Evolutionary conservation across 306 rosid species (phyloP).

Genomic region (Citrullus amarus): DNA sequence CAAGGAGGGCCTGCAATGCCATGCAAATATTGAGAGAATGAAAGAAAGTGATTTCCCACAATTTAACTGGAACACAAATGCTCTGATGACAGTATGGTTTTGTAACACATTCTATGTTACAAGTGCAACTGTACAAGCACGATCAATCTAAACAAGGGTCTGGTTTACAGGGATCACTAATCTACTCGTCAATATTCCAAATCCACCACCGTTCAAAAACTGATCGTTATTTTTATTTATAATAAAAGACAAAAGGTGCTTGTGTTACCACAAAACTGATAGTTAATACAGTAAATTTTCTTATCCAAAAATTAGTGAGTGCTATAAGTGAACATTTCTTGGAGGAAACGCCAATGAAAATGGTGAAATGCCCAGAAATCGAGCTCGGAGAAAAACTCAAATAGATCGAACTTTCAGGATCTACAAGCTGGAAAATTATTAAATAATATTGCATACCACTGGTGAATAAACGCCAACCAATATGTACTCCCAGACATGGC

Average conservation of each 20-base stretch:
- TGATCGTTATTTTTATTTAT: background rate
- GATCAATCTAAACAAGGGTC: background rate
- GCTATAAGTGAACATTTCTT: background rate
- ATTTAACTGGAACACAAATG: background rate
- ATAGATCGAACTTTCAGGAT: background rate
- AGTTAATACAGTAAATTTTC: background rate
- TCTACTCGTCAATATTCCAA: background rate
- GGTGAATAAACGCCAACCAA: slow-evolving; percentile 67
- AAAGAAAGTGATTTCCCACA: background rate
- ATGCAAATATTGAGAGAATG: slow-evolving; percentile 17
- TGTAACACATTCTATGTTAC: background rate
- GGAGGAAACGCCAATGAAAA: background rate
- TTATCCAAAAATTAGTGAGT: background rate
- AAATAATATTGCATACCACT: slow-evolving; percentile 38
- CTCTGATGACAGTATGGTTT: background rate
- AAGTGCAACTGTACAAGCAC: background rate
- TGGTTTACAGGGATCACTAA: background rate
- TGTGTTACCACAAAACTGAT: background rate
- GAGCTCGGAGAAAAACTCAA: background rate
- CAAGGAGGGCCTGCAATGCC: slow-evolving; percentile 72
- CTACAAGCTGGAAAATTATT: background rate
- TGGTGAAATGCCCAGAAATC: background rate
- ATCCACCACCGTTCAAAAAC: background rate
- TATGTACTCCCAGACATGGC: slow-evolving; percentile 61
- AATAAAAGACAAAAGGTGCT: background rate